phyloP scores from a whole-genome alignment of 495 filamentous ascomycete species.

The Talaromyces ruber region DNA sequence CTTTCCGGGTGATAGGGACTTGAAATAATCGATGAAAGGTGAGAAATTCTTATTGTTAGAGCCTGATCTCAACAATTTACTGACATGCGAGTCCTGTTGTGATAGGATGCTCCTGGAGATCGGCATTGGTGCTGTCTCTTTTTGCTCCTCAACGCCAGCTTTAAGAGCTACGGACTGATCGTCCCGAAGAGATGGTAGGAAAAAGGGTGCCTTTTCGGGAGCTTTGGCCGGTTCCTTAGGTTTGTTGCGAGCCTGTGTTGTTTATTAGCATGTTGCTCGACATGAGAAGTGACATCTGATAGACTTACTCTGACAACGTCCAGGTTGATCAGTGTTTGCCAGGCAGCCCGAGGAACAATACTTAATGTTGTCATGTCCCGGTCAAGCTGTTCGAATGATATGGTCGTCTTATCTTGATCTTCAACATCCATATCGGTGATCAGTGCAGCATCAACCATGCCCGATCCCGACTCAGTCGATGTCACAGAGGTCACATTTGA shows the following conservation, averaged over 20 bases:
- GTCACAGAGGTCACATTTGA: slow-evolving; percentile 62
- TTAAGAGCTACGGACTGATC: slow-evolving; percentile 18
- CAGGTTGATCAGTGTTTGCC: slow-evolving; percentile 88
- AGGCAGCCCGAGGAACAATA: slow-evolving; percentile 77
- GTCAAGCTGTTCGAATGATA: slow-evolving; percentile 64
- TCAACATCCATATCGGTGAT: slow-evolving; percentile 39
- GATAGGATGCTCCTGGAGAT: background rate
- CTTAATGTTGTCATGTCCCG: slow-evolving; percentile 78
- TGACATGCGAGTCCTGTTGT: slow-evolving; percentile 37
- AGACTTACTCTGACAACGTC: slow-evolving; percentile 65
- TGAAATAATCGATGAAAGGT: slow-evolving; percentile 64
- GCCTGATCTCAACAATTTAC: slow-evolving; percentile 39
- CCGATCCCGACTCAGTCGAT: slow-evolving; percentile 65
- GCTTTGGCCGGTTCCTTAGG: slow-evolving; percentile 84
- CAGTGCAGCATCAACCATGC: slow-evolving; percentile 64
- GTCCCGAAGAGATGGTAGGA: slow-evolving; percentile 64
- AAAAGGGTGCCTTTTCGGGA: slow-evolving; percentile 94
- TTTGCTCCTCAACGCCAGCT: slow-evolving; percentile 8
- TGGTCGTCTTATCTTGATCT: slow-evolving; percentile 36
- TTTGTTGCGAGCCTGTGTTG: slow-evolving; percentile 70
- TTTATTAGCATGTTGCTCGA: background rate
- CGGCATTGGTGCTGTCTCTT: background rate
- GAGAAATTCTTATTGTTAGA: slow-evolving; percentile 36
- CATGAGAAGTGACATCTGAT: slow-evolving; percentile 6
- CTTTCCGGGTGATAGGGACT: slow-evolving; percentile 66